Evolutionary conservation across 2,329 filamentous ascomycete genomes (phyloP).

Genomic region (Intubia oerlemansii): DNA sequence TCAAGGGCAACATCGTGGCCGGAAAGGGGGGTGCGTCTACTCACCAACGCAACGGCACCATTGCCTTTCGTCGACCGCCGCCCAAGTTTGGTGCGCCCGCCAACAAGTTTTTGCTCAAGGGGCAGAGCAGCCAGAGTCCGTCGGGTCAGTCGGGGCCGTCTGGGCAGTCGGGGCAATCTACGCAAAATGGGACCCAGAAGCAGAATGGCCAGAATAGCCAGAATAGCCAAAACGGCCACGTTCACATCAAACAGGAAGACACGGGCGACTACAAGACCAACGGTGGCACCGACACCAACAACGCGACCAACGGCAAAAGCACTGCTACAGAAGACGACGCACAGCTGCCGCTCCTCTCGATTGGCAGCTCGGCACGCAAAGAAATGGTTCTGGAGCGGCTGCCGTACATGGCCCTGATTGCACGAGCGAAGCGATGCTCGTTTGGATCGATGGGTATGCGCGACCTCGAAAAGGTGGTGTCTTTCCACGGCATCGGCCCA

Average conservation of each 20-base stretch:
- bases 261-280: slow-evolving; percentile 1
- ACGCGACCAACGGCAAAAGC: background rate
- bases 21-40: slow-evolving; percentile 12
- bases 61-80: slow-evolving; percentile 23
- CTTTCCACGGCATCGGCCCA: slow-evolving; percentile 37
- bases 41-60: slow-evolving; percentile 20
- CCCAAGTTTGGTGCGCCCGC: slow-evolving; percentile 12
- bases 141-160: no score
- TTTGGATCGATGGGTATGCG: slow-evolving; percentile 19
- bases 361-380: slow-evolving; percentile 43
- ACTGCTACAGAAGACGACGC: background rate
- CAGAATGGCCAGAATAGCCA: no score
- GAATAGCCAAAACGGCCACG: no score
- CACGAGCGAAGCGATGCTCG: slow-evolving; percentile 18
- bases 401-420: slow-evolving; percentile 62
- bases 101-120: no score
- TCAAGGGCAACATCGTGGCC: slow-evolving; percentile 9
- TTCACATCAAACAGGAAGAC: slow-evolving; percentile 1
- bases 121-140: no score
- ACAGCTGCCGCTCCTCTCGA: slow-evolving; percentile 20
- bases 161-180: no score
- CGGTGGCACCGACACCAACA: background rate
- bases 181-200: no score
- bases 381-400: slow-evolving; percentile 71
- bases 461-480: slow-evolving; percentile 46